Evolutionary conservation across 306 rosid genomes (phyloP).

Genomic region (Alnus glutinosa): DNA sequence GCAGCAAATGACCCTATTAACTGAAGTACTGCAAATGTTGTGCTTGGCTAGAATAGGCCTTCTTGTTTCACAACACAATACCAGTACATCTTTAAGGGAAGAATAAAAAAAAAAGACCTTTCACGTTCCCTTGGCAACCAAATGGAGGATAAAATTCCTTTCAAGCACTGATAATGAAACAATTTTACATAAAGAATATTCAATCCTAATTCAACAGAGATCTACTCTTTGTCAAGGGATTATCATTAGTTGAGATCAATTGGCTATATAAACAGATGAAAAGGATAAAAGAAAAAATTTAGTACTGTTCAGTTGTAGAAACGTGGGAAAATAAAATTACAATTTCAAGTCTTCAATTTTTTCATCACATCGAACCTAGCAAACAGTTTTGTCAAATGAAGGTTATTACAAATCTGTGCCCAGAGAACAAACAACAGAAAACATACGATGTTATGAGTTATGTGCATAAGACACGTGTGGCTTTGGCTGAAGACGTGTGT

Average conservation of each 20-base stretch:
- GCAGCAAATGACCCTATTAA: background rate
- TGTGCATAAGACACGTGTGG: too few species aligned
- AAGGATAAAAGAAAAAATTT: background rate
- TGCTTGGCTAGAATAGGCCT: background rate
- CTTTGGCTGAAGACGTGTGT: too few species aligned
- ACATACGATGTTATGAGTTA: background rate
- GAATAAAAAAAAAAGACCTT: background rate
- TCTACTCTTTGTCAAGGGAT: background rate
- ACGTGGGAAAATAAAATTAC: background rate
- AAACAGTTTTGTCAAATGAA: background rate
- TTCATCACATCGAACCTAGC: background rate
- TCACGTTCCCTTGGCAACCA: background rate
- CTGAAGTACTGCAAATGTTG: background rate
- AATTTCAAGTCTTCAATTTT: background rate
- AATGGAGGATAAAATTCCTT: background rate
- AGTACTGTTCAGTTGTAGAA: background rate
- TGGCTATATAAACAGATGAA: background rate
- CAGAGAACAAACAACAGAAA: background rate
- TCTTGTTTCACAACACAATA: background rate
- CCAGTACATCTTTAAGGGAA: too few species aligned
- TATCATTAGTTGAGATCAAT: background rate
- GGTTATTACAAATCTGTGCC: background rate
- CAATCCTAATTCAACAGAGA: background rate
- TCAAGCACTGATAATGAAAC: background rate
- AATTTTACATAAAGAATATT: background rate